Evolutionary conservation across 75 land plant species (phyloP), one percentile per base, ranked within the genome.

Genomic region (Adiantum capillusveneris): DNA sequence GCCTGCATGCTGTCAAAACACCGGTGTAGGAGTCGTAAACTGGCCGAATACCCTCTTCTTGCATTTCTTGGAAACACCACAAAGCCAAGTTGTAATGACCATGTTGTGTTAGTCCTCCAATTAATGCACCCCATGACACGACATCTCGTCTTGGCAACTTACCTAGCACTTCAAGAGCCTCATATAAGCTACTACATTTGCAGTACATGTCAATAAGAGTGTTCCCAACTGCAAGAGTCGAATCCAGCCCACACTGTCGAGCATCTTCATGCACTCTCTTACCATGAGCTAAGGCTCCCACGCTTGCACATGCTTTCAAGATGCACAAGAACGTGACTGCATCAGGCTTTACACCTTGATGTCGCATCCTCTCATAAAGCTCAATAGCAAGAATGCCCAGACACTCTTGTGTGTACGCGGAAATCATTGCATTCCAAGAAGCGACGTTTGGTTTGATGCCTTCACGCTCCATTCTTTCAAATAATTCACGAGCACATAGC

Each of bases 161-260:
- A 26, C 54, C 5, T 25, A 79, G 79, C 21, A 81, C 44, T 13
- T 54, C 14, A 1, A 31, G 29, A n/a, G 82, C 84, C 46, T 75
- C 71, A 12, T 65, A 44, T 31, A 44, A 22, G 41, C 56, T 62
- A 11, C 59, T 65, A 62, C 84, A 81, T 44, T 75, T 79, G 67
- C 66, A 70, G 41, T 82, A 75, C 76, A 82, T 75, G 58, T 82
- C 75, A 57, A 79, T 64, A 44, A 82, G 65, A 22, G 82, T 75
- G 48, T 70, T 74, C 18, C 65, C 50, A 44, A 82, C 75, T 34
- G 37, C 37, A 34, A 34, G 37, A 34, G 37, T 34, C 9, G 37
- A 34, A 34, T 34, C 37, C 37, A 34, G 9, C 3, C 37, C 37
- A 34, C 37, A 34, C 9, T 3, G 7, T 5, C 9, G 37, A 34